Evolutionary conservation across 2,329 filamentous ascomycete genomes (phyloP).

Genomic region (Pseudonectria buxi): DNA sequence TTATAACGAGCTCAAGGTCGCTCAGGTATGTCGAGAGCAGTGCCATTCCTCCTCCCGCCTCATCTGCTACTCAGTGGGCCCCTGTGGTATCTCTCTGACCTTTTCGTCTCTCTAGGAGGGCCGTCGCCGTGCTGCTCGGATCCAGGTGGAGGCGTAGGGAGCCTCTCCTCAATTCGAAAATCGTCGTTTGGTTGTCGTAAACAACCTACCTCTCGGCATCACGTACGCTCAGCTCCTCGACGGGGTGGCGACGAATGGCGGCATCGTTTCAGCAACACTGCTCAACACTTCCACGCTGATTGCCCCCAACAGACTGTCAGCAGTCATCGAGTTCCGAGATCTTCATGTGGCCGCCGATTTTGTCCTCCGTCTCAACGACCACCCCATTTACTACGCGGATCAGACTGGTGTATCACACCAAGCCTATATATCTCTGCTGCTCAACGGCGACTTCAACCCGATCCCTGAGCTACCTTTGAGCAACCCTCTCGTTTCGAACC

Average conservation of each 20-base stretch:
- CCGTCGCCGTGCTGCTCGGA: too few relatives aligned
- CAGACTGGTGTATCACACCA: background rate
- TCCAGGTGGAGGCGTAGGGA: too few relatives aligned
- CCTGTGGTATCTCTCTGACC: too few relatives aligned
- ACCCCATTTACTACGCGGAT: constrained; percentile 1
- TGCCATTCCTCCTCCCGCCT: too few relatives aligned
- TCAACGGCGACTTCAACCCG: background rate
- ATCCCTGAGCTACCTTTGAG: too few relatives aligned
- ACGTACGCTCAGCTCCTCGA: constrained; percentile 11
- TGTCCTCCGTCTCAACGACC: rapidly evolving
- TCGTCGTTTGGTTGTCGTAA: constrained; percentile 18
- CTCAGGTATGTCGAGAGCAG: too few relatives aligned
- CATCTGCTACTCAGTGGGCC: too few relatives aligned
- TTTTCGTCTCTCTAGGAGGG: too few relatives aligned
- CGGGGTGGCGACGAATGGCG: constrained; percentile 10
- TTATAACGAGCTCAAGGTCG: too few relatives aligned
- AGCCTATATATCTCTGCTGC: background rate
- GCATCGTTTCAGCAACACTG: constrained; percentile 6
- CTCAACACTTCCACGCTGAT: background rate
- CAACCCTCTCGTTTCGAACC: too few relatives aligned
- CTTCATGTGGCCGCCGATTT: background rate
- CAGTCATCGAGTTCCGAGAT: constrained; percentile 16
- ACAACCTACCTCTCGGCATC: constrained; percentile 12
- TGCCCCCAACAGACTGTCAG: background rate
- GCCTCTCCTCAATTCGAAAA: background rate